Evolutionary conservation across 495 filamentous ascomycete genomes (phyloP), one percentile per base, ranked within the genome.

Genomic region (Thozetella sp.): DNA sequence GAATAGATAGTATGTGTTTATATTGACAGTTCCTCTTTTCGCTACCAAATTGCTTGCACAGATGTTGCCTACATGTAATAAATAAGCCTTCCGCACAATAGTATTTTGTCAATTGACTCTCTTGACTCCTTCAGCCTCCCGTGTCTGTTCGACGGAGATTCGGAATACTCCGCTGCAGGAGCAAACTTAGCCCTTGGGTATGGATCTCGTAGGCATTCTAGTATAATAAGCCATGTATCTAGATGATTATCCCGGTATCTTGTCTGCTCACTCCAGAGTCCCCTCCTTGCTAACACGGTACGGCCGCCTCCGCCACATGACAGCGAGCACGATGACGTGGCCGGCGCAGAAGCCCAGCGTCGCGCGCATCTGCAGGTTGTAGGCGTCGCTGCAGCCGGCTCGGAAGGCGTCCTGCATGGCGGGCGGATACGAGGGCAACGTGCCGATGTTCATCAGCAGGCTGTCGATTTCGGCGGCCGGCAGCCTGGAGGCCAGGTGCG

Each of bases 281-380:
- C 54, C 54, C 54, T 55, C 30, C 26, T 45, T 37, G 30, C 54
- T 45, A 2, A 55, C 25, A 15, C 54, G 54, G 20, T 40, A 45
- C 6, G 54, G n/a, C 26, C 15, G 26, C 34, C 27, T 25, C 20
- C 54, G 54, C 54, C 54, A 55, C 13, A 55, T 19, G 2, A 30
- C 25, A 19, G 20, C 34, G n/a, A 45, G n/a, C 10, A 55, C 27
- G 25, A 55, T 40, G 34, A 55, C 12, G n/a, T 45, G 25, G n/a
- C n/a, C 30, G n/a, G 26, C 54, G 26, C n/a, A 19, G 25, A 55
- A 55, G 34, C 25, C 30, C n/a, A 55, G 25, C 20, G 54, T 55
- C 9, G 19, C 25, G 27, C n/a, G 54, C 54, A 55, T 55, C 30
- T 55, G 54, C 54, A 45, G 25, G 34, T 55, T 55, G 54, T 40